phyloP scores from a whole-genome alignment of 495 filamentous ascomycete species.

The Penicillium antarcticum region DNA sequence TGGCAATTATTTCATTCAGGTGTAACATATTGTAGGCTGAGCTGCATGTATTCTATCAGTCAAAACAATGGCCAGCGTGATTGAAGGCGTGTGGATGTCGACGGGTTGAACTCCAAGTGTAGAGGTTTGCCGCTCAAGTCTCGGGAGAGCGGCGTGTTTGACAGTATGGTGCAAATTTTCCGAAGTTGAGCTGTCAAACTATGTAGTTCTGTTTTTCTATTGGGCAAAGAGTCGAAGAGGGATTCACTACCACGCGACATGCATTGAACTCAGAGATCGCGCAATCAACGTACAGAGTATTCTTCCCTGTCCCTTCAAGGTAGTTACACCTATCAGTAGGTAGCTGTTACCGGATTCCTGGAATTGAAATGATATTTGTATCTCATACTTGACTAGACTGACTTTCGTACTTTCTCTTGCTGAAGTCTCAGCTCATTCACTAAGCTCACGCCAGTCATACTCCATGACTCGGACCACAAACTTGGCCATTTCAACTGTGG shows the following conservation, averaged over 20 bases:
- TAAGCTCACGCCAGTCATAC: conserved; percentile 66
- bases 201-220: background rate
- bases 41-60: background rate
- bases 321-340: background rate
- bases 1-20: background rate
- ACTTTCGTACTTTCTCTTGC: background rate
- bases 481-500: conserved; percentile 61
- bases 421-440: conserved; percentile 32
- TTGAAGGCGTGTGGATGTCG: background rate
- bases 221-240: too few relatives aligned
- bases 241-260: background rate
- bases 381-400: background rate
- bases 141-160: too few relatives aligned
- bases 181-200: background rate
- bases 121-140: too few relatives aligned
- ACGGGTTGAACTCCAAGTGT: background rate
- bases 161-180: background rate
- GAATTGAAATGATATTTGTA: background rate
- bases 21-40: background rate
- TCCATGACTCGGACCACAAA: conserved; percentile 68
- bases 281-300: background rate
- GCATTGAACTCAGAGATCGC: too few relatives aligned
- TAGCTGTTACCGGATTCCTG: too few relatives aligned
- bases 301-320: too few relatives aligned
- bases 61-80: background rate